Base-by-base conservation (phyloP, 1,284 basidiomycete species). In the Agroathelia rolfsii region DNA sequence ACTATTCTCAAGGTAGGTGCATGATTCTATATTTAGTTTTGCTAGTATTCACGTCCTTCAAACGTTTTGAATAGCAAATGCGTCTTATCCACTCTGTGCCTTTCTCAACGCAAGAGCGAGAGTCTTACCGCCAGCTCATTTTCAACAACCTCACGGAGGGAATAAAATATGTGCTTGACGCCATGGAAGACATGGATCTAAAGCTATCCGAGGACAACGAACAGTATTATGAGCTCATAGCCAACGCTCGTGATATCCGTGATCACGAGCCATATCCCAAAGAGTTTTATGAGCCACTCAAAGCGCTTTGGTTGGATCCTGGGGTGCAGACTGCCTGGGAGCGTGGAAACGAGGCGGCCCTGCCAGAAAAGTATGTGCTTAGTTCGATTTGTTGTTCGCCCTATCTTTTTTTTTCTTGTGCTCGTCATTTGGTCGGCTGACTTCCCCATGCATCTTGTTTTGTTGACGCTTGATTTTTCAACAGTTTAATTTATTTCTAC, bases 101-200 rank as follows among this genome's bases (percentile, higher is more conserved):
- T 1, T 90, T 89, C 57, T 72, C 78, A 0, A 30, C 66, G 0
- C 71, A 76, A 49, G 86, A 92, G 54, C 72, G 81, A 28, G 87
- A 90, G 53, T 70, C 62, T 15, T 87, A 75, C 46, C 79, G 90
- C 2, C 87, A 93, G 46, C 75, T 95, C 23, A 80, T 93, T 8
- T 97, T 94, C 53, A 77, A 81, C 49, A 97, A 97, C 58, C 63
- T 97, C 24, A 84, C 84, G 1, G 72, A 79, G 11, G 92, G 89
- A 2, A 74, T 97, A 62, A 73, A 76, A 32, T 75, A 76, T 37
- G 66, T 93, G 28, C 66, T 95, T 28, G 86, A 93, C 38, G 77
- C 87, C 1, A 86, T 93, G 80, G 83, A 86, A 40, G 86, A 89
- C 44, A 82, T 90, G 70, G 76, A 75, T 1, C 68, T 92, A 36